These are phyloP conservation scores for Asclepias syriaca DNA, from an alignment of 257 asterid species.

Conservation along the genomic window DNA sequence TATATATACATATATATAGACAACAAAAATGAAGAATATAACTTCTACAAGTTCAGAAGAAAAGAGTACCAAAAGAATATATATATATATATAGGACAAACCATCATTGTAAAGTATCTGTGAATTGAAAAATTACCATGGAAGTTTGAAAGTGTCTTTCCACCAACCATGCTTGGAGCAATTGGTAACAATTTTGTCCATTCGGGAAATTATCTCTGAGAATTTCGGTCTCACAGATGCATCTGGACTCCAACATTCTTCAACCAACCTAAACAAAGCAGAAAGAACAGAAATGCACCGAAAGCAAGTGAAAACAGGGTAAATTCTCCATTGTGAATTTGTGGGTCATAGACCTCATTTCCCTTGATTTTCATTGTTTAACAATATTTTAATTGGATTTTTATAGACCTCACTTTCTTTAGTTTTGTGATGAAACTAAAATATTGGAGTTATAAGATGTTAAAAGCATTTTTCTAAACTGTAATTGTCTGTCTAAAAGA, in stretches of 20 bases:
- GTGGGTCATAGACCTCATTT: background rate
- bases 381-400: background rate
- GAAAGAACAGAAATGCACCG: background rate
- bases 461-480: background rate
- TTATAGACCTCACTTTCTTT: background rate
- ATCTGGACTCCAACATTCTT: slow-evolving; percentile 88
- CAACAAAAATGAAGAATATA: no score
- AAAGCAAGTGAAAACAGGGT: background rate
- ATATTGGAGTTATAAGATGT: background rate
- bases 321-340: no score
- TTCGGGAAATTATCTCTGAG: slow-evolving; percentile 58
- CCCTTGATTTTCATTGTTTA: background rate
- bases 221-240: slow-evolving; percentile 54
- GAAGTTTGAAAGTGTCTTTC: slow-evolving; percentile 95
- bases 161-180: slow-evolving; percentile 94
- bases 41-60: no score
- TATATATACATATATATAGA: no score
- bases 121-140: slow-evolving; percentile 52
- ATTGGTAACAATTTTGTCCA: slow-evolving; percentile 59
- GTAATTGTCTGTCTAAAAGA: background rate
- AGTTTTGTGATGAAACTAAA: background rate
- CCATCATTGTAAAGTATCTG: no score
- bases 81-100: no score
- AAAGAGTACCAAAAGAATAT: no score
- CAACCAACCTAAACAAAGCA: slow-evolving; percentile 53